phyloP scores from a whole-genome alignment of 768 basidiomycete genomes.

The Suillus placidus region DNA sequence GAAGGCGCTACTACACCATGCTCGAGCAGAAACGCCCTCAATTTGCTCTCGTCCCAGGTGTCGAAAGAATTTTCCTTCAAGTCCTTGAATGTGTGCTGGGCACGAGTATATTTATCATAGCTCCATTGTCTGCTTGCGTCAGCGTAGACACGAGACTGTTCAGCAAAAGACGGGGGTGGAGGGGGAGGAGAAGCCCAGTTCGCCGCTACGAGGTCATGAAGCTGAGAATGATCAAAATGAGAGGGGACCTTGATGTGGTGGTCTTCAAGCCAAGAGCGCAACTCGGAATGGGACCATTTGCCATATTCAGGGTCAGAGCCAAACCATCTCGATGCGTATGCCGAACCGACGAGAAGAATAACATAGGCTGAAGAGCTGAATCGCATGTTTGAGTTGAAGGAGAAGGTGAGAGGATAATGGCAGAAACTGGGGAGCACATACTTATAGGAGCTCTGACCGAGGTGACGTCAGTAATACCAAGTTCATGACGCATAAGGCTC shows the following conservation, averaged over 20 bases:
- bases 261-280: conserved; percentile 69
- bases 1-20: conserved; percentile 86
- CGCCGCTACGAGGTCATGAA: conserved; percentile 53
- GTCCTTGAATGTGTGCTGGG: conserved; percentile 63
- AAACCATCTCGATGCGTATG: conserved; percentile 56
- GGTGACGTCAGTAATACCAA: conserved; percentile 29
- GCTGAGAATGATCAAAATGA: conserved; percentile 42
- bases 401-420: not conserved
- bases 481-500: conserved; percentile 10
- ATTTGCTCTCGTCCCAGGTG: conserved; percentile 80
- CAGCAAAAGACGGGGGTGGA: conserved; percentile 37
- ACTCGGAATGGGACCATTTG: conserved; percentile 65
- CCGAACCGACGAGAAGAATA: conserved; percentile 38
- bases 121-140: conserved; percentile 50
- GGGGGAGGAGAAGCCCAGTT: conserved; percentile 52
- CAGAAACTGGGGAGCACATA: not conserved
- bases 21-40: conserved; percentile 83
- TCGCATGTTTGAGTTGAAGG: conserved; percentile 15
- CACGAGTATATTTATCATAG: conserved; percentile 61
- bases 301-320: conserved; percentile 41
- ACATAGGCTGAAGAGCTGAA: conserved; percentile 25
- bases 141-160: conserved; percentile 17
- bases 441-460: conserved; percentile 18
- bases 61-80: conserved; percentile 68
- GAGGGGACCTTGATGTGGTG: conserved; percentile 61